Conservation (phyloP, 2,329 filamentous ascomycete genomes). For the Didymella pinodella region DNA sequence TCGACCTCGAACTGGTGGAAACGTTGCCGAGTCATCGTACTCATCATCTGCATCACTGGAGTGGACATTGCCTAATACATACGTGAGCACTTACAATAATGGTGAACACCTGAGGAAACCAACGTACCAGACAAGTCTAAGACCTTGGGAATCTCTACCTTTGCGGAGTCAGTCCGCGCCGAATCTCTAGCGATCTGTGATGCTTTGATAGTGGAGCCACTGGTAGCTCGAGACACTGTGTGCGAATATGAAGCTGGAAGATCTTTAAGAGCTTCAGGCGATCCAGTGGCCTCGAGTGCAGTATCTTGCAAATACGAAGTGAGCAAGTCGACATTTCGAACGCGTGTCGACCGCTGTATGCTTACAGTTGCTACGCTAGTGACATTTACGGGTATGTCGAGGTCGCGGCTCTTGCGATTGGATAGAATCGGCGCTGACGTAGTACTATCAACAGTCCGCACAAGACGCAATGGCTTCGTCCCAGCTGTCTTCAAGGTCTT, state of each 20-base stretch:
- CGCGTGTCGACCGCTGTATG: neutral
- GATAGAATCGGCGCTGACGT: constrained; percentile 30
- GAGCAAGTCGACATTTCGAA: neutral
- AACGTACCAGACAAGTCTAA: constrained; percentile 28
- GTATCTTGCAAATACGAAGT: constrained; percentile 2
- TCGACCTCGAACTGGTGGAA: constrained; percentile 20
- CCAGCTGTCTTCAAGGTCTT: neutral
- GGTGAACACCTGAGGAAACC: neutral
- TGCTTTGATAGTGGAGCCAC: constrained; percentile 29
- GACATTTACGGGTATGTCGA: neutral
- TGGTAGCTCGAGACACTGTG: constrained; percentile 22
- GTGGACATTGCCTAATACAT: constrained; percentile 11
- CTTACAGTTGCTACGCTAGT: neutral
- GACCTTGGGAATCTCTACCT: constrained; percentile 28
- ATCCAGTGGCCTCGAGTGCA: neutral
- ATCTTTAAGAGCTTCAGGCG: neutral
- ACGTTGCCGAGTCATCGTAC: neutral
- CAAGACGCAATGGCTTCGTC: constrained; percentile 22
- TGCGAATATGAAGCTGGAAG: no score
- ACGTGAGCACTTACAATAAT: constrained; percentile 17
- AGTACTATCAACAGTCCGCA: constrained; percentile 34
- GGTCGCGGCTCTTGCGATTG: neutral
- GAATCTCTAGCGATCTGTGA: constrained; percentile 11
- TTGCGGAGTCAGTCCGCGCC: constrained; percentile 23
- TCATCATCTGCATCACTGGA: constrained; percentile 5